These are phyloP conservation scores for Lotus japonicus DNA, from an alignment of 306 rosid species.

Conservation along the genomic window DNA sequence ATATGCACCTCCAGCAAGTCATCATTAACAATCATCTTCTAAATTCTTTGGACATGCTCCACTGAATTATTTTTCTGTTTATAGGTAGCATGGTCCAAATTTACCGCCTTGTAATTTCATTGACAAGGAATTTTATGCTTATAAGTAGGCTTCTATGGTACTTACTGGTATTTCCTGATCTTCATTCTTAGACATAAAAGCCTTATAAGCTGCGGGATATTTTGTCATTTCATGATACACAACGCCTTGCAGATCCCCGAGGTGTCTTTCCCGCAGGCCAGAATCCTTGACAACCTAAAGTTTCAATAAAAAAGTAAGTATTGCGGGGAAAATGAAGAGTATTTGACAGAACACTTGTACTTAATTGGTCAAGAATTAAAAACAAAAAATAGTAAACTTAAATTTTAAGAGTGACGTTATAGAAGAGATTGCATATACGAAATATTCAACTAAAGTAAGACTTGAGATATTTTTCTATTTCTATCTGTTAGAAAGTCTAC, in stretches of 20 bases:
- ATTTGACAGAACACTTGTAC: background rate
- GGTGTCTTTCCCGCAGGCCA: conserved; percentile 71
- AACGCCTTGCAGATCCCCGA: conserved; percentile 85
- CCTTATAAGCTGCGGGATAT: conserved; percentile 47
- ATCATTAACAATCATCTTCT: background rate
- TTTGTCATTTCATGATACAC: conserved; percentile 38
- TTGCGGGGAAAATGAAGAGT: background rate
- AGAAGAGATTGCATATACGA: background rate
- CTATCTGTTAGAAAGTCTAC: background rate
- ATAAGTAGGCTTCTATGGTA: background rate
- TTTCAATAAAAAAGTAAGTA: conserved; percentile 12
- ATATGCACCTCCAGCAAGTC: background rate
- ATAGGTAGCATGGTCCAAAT: background rate
- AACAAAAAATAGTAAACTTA: background rate
- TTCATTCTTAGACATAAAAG: conserved; percentile 43
- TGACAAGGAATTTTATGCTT: background rate
- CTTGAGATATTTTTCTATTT: background rate
- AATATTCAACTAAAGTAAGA: background rate
- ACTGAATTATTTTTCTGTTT: background rate
- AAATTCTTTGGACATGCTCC: background rate
- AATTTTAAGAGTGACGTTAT: background rate
- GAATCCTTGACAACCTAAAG: conserved; percentile 66
- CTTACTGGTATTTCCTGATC: conserved; percentile 81
- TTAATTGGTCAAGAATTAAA: background rate
- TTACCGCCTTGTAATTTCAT: background rate